Evolutionary conservation across 768 basidiomycete genomes (phyloP).

Genomic region (Naganishia onofrii): DNA sequence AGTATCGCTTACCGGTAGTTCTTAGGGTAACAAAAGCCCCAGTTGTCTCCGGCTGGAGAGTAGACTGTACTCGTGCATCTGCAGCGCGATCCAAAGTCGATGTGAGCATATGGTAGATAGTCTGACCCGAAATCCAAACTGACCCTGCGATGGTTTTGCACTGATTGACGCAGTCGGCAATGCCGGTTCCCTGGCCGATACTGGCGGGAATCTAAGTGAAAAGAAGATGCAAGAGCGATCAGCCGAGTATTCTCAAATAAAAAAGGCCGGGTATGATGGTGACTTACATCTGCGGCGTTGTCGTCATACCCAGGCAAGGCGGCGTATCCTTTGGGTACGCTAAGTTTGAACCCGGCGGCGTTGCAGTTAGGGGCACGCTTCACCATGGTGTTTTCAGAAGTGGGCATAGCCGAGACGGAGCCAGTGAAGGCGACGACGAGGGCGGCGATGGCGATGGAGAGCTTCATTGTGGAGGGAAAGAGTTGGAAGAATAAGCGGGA

Average conservation of each 20-base stretch:
- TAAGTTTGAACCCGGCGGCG: background rate
- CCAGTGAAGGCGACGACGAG: constrained; percentile 8
- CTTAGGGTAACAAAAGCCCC: constrained; percentile 13
- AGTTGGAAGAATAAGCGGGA: background rate
- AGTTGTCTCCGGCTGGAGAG: background rate
- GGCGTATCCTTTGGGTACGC: background rate
- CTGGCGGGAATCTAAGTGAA: background rate
- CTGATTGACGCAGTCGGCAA: constrained; percentile 1
- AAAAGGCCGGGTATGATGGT: background rate
- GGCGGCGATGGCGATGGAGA: constrained; percentile 16
- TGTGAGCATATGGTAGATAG: background rate
- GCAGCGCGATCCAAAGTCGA: background rate
- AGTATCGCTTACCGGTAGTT: background rate
- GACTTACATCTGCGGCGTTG: constrained; percentile 12
- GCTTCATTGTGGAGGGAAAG: constrained; percentile 4
- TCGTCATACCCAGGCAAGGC: background rate
- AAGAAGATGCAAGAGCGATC: background rate
- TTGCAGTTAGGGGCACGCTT: constrained; percentile 10
- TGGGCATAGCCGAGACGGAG: constrained; percentile 11
- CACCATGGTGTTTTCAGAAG: background rate
- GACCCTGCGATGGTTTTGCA: background rate
- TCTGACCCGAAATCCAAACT: background rate
- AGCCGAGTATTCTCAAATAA: background rate
- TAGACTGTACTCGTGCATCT: constrained; percentile 12
- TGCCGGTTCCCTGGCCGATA: background rate